A percentile compares a stretch with the other conserved stretches of the same genome.
phyloP scores from a whole-genome alignment of 495 filamentous ascomycete genomes.

The Hamigera avellanea region DNA sequence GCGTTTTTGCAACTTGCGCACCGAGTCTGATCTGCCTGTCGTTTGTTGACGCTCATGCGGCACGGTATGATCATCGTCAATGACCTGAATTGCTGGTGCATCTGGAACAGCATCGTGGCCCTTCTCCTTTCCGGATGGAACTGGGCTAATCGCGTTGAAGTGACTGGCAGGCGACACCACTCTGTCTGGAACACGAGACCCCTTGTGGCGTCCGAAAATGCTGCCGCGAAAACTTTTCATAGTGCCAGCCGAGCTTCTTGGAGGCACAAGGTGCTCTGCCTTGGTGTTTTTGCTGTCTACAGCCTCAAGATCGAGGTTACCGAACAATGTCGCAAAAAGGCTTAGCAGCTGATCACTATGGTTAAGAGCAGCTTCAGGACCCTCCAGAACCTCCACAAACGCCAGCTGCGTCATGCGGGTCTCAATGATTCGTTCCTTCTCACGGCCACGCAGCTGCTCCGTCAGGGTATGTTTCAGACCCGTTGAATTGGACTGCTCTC shows the following conservation, averaged over 20 bases:
- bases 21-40: constrained; percentile 23
- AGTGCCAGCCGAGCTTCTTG: constrained; percentile 60
- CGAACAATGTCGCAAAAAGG: constrained; percentile 73
- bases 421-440: constrained; percentile 74
- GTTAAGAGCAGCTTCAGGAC: constrained; percentile 72
- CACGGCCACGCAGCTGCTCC: constrained; percentile 60
- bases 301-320: constrained; percentile 31
- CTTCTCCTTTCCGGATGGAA: constrained; percentile 6
- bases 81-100: constrained; percentile 38
- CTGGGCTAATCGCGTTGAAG: constrained; percentile 10
- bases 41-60: constrained; percentile 12
- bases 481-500: constrained; percentile 15
- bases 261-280: constrained; percentile 34
- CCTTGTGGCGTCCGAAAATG: constrained; percentile 52
- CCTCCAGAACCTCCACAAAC: constrained; percentile 71
- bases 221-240: constrained; percentile 62
- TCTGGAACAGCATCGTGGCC: constrained; percentile 10
- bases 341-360: constrained; percentile 68
- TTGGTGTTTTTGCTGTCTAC: constrained; percentile 12
- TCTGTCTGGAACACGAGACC: constrained; percentile 20
- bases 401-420: constrained; percentile 90
- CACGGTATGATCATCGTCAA: constrained; percentile 23
- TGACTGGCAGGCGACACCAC: constrained; percentile 11
- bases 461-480: constrained; percentile 41
- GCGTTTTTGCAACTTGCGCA: constrained; percentile 33